Evolutionary conservation across 2,329 filamentous ascomycete genomes (phyloP).

Genomic region (Triangularia setosa): DNA sequence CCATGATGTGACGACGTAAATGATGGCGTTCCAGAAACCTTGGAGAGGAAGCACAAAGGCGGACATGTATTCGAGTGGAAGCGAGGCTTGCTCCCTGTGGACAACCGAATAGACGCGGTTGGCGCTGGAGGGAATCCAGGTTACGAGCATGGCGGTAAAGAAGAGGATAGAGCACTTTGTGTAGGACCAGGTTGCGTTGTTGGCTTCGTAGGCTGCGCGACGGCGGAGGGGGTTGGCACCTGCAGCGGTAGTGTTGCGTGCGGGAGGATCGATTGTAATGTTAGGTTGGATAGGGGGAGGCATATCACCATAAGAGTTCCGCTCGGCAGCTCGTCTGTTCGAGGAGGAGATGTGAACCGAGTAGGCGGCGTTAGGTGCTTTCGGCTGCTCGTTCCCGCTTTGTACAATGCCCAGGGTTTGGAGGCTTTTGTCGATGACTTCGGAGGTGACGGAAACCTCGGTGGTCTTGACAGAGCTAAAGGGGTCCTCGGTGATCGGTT

Average conservation of each 20-base stretch:
- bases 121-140: slow-evolving; percentile 72
- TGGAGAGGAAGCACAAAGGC: slow-evolving; percentile 75
- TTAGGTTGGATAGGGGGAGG: slow-evolving; percentile 30
- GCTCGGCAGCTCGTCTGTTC: slow-evolving; percentile 24
- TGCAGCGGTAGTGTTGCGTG: slow-evolving; percentile 15
- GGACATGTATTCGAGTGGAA: slow-evolving; percentile 64
- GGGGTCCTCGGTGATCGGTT: slow-evolving; percentile 40
- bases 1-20: slow-evolving; percentile 70
- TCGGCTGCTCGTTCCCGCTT: slow-evolving; percentile 18
- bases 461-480: slow-evolving; percentile 54
- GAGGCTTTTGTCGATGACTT: slow-evolving; percentile 34
- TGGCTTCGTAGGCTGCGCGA: slow-evolving; percentile 47
- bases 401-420: slow-evolving; percentile 33
- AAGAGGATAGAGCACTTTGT: slow-evolving; percentile 68
- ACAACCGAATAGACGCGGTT: slow-evolving; percentile 72
- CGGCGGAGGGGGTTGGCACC: slow-evolving; percentile 28
- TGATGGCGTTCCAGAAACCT: slow-evolving; percentile 79
- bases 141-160: slow-evolving; percentile 67
- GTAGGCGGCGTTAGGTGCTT: slow-evolving; percentile 35
- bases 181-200: slow-evolving; percentile 64
- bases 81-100: slow-evolving; percentile 47
- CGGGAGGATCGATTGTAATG: slow-evolving; percentile 14
- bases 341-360: slow-evolving; percentile 51
- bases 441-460: slow-evolving; percentile 60
- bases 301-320: slow-evolving; percentile 27